phyloP scores from a whole-genome alignment of 306 rosid species.

The Cicer pinnatifidum region DNA sequence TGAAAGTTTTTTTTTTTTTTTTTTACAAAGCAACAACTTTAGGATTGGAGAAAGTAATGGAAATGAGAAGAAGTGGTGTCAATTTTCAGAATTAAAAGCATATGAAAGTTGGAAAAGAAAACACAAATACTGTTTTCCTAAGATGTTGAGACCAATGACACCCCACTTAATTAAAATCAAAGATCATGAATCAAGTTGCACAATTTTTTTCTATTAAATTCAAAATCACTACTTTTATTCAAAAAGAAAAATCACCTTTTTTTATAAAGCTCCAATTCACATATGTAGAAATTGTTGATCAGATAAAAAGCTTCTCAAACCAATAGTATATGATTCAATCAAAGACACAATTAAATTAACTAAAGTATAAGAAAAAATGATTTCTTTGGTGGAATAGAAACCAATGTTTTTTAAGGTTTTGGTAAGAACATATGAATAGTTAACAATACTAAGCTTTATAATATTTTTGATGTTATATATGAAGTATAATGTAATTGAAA shows the following conservation, averaged over 20 bases:
- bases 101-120: slow-evolving; percentile 40
- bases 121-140: slow-evolving; percentile 6
- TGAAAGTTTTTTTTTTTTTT: neutral
- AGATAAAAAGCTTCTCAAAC: slow-evolving; percentile 44
- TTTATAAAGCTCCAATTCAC: slow-evolving; percentile 39
- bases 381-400: slow-evolving; percentile 6
- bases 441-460: neutral
- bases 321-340: slow-evolving; percentile 38
- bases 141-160: slow-evolving; percentile 37
- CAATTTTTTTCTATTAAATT: slow-evolving; percentile 18
- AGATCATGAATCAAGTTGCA: slow-evolving; percentile 41
- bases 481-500: neutral
- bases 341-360: slow-evolving; percentile 25
- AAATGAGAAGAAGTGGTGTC: slow-evolving; percentile 20
- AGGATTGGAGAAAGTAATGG: neutral
- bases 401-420: neutral
- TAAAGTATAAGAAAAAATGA: neutral
- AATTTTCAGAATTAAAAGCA: slow-evolving; percentile 37
- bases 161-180: slow-evolving; percentile 43
- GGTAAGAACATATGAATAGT: neutral
- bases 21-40: neutral
- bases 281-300: slow-evolving; percentile 32
- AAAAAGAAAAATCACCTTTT: slow-evolving; percentile 37
- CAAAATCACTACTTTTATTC: slow-evolving; percentile 44
- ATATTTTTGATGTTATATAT: too few relatives aligned